A percentile compares a stretch with the other conserved stretches of the same genome.
Evolutionary conservation across 805 yeast genomes (phyloP).

Genomic region (Isabelozyma pseudorhagii): DNA sequence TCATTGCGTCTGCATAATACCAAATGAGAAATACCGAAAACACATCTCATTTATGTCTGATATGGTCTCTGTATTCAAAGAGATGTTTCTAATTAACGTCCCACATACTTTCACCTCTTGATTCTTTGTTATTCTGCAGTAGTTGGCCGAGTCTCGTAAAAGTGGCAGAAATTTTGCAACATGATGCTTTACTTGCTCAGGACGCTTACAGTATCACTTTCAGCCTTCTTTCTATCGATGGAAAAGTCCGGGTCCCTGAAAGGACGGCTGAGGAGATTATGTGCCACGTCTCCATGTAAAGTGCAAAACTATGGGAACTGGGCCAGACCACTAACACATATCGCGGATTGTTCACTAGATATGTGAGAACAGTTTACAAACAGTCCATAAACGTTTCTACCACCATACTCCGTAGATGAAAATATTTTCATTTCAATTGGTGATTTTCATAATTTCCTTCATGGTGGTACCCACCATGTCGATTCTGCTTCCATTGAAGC

Average conservation of each 20-base stretch:
- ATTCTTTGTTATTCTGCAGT: constrained; percentile 69
- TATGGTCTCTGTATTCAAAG: too few species aligned
- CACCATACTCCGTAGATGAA: not conserved
- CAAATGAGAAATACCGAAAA: too few species aligned
- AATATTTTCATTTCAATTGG: too few species aligned
- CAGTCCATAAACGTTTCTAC: too few species aligned
- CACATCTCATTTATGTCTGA: too few species aligned
- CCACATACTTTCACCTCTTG: constrained; percentile 14
- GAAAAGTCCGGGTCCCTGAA: too few species aligned
- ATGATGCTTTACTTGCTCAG: constrained; percentile 60
- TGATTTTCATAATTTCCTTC: not conserved
- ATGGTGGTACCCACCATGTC: not conserved
- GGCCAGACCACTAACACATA: too few species aligned
- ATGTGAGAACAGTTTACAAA: too few species aligned
- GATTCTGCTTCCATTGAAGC: not conserved
- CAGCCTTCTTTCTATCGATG: constrained; percentile 46
- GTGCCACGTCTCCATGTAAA: too few species aligned
- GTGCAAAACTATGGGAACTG: too few species aligned
- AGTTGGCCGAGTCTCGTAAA: constrained; percentile 61
- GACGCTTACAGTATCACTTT: constrained; percentile 62
- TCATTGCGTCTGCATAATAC: too few species aligned
- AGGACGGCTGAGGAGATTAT: too few species aligned
- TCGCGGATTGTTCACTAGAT: not conserved
- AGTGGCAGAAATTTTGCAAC: constrained; percentile 62
- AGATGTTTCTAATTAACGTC: not conserved